Percentiles rank a stretch among this genome's conserved stretches.
Conservation (phyloP, 192 early-diverging fungal species). For the Podila verticillata region DNA sequence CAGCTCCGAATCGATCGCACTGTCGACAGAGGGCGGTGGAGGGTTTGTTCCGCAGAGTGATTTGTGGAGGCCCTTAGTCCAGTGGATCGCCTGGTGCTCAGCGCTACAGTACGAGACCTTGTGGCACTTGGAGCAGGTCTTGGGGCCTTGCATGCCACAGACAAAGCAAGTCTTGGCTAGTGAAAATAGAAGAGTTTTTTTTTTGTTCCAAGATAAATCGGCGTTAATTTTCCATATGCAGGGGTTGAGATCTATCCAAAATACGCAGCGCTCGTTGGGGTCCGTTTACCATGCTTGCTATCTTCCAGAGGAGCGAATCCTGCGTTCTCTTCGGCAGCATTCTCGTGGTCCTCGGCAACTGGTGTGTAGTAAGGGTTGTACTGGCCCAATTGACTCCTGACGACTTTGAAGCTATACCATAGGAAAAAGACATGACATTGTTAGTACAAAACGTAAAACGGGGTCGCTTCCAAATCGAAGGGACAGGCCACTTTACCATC, state of each 20-base stretch:
- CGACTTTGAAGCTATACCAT: slow-evolving; percentile 80
- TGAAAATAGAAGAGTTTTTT: not conserved
- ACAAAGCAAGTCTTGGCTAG: slow-evolving; percentile 68
- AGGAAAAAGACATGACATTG: no score
- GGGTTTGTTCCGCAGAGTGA: slow-evolving; percentile 59
- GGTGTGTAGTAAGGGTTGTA: slow-evolving; percentile 73
- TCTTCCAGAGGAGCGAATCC: slow-evolving; percentile 38
- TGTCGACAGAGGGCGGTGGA: slow-evolving; percentile 2
- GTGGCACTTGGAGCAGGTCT: slow-evolving; percentile 84
- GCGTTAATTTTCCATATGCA: not conserved
- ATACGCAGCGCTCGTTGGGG: no score
- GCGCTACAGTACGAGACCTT: slow-evolving; percentile 81
- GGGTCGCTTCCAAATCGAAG: no score
- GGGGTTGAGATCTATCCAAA: not conserved
- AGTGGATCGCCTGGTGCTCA: slow-evolving; percentile 87
- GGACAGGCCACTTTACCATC: slow-evolving; percentile 62
- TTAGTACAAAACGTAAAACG: no score
- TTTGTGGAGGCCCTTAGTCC: slow-evolving; percentile 80
- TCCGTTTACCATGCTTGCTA: slow-evolving; percentile 23
- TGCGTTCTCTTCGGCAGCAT: slow-evolving; percentile 50
- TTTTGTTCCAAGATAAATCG: not conserved
- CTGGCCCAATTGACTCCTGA: slow-evolving; percentile 81
- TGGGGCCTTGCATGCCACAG: slow-evolving; percentile 77
- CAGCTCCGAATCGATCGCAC: slow-evolving; percentile 1
- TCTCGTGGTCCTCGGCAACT: slow-evolving; percentile 30